Base-by-base conservation (phyloP, 768 basidiomycete species). In the Asterophora parasitica region DNA sequence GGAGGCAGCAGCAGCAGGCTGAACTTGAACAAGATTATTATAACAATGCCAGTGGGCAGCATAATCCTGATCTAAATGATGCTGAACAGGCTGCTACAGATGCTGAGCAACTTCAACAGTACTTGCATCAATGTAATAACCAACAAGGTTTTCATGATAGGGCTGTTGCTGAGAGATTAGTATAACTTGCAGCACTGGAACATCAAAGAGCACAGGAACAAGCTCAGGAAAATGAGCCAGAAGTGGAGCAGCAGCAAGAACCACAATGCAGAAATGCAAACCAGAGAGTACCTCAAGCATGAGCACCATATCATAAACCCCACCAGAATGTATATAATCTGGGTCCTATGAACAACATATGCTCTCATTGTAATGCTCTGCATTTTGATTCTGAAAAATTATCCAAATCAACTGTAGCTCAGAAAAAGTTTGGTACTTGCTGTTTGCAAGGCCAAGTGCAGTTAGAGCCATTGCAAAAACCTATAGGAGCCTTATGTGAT, bases 341-440 rank as follows among this genome's bases (percentile, higher is more conserved):
- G 11, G 46, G 39, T 35, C 3, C 23, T 23, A 23, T 23, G 23
- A 23, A 23, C 23, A 23, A 23, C 6, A 6, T 23, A 23, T 23
- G 33, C 40, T 13, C 15, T 16, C 20, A 53, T 10, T 53, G 52
- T 31, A 15, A 46, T 31, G 52, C 52, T 30, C 19, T 41, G 23
- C 52, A 53, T 42, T 54, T 43, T 43, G 33, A 46, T 19, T 26
- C 4, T 48, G 46, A 51, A 37, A 54, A 44, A 34, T 28, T 53
- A 3, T 0, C 20, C 10, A 26, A 2, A 1, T 50, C 52, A 15
- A 42, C 48, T 19, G 3, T 1, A 37, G 12, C 17, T 1, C 13
- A 42, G 17, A 3, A 10, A 15, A 54, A 50, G 27, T 51, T 54
- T 54, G 53, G 53, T 31, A 42, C 42, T 13, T 54, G 53, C 40